These are phyloP conservation scores for Nitzschia sp. DNA, from an alignment of 108 stramenopile genomes.

Conservation along the genomic window DNA sequence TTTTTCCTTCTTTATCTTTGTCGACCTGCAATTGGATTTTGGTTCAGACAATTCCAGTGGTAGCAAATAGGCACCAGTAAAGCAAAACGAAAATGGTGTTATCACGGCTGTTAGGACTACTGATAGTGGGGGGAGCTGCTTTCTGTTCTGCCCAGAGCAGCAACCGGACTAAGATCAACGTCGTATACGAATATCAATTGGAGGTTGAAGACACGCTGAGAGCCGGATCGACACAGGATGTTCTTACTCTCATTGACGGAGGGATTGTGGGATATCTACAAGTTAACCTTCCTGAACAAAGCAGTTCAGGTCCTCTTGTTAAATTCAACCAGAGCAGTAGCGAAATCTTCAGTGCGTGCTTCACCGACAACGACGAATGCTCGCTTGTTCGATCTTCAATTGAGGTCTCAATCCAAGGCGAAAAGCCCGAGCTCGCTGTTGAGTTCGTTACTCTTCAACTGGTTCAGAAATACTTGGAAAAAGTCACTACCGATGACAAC, in stretches of 20 bases:
- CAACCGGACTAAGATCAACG: background rate
- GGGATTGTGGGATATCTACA: conserved; percentile 8
- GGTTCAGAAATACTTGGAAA: conserved; percentile 25
- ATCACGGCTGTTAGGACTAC: no score
- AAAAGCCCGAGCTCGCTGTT: conserved; percentile 18
- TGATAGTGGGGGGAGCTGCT: no score
- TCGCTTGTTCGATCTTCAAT: conserved; percentile 25
- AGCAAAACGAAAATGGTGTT: no score
- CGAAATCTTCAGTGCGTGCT: conserved; percentile 26
- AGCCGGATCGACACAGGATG: background rate
- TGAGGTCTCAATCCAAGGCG: conserved; percentile 10
- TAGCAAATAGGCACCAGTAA: no score
- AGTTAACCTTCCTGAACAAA: background rate
- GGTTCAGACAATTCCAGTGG: no score
- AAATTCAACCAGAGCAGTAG: conserved; percentile 20
- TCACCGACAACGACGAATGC: conserved; percentile 30
- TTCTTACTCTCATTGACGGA: background rate
- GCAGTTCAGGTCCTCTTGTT: background rate
- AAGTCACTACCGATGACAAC: background rate
- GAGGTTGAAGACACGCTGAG: conserved; percentile 5
- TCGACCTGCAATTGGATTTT: no score
- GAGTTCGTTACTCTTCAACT: conserved; percentile 23
- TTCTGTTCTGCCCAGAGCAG: background rate
- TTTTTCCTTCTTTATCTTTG: no score
- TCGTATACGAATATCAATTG: conserved; percentile 11